phyloP scores from a whole-genome alignment of 1,139 yeast genomes.

The Lipomyces yarrowii region DNA sequence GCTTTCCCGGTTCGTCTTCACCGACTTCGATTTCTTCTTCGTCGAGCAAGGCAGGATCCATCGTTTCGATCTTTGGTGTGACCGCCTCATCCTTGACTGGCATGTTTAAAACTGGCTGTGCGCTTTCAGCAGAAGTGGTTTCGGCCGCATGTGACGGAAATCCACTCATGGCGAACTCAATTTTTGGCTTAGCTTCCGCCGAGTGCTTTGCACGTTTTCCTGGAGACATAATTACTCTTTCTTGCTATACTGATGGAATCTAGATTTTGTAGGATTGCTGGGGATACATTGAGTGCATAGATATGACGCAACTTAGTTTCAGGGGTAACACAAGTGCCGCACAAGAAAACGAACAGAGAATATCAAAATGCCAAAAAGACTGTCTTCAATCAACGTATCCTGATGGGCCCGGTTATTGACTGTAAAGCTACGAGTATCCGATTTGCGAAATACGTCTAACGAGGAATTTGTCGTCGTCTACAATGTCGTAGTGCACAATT shows the following conservation, averaged over 20 bases:
- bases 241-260: neutral
- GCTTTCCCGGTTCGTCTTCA: neutral
- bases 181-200: neutral
- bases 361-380: too few species aligned
- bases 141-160: neutral
- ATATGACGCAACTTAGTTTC: neutral
- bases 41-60: conserved; percentile 1
- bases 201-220: neutral
- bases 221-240: neutral
- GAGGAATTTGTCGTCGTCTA: too few species aligned
- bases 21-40: conserved; percentile 3
- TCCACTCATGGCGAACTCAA: neutral
- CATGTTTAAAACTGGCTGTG: neutral
- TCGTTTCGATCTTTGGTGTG: neutral
- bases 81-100: neutral
- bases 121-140: neutral
- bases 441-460: too few species aligned
- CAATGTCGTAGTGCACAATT: too few species aligned
- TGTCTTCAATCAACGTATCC: too few species aligned
- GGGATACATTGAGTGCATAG: neutral
- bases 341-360: too few species aligned
- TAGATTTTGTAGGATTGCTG: neutral
- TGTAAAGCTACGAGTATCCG: too few species aligned
- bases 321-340: neutral
- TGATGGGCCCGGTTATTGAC: too few species aligned